Conservation (phyloP, 148 eudicot genomes). For the Cornus controversa region DNA sequence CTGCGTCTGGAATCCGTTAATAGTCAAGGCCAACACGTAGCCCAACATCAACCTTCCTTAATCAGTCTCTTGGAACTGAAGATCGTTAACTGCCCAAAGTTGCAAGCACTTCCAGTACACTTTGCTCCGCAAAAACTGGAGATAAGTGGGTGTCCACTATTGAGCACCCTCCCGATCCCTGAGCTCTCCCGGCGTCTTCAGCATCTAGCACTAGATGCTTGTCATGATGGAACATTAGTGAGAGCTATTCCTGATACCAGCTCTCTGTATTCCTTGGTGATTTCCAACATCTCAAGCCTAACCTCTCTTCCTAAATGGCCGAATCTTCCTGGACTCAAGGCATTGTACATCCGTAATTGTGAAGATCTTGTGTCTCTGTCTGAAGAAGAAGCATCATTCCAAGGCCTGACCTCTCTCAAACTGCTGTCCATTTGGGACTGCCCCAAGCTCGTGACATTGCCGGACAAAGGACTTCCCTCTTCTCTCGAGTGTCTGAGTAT, state of each 20-base stretch:
- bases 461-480: constrained; percentile 19
- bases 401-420: constrained; percentile 20
- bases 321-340: constrained; percentile 21
- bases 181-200: constrained; percentile 24
- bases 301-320: constrained; percentile 29
- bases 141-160: constrained; percentile 25
- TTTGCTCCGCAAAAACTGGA: constrained; percentile 29
- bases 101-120: constrained; percentile 13
- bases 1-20: not conserved
- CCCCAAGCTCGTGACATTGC: constrained; percentile 17
- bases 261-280: constrained; percentile 34
- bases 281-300: constrained; percentile 33
- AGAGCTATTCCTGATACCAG: constrained; percentile 25
- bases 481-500: constrained; percentile 25
- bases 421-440: constrained; percentile 23
- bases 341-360: constrained; percentile 24
- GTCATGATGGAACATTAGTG: constrained; percentile 22
- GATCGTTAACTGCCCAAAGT: constrained; percentile 21
- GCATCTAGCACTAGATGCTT: constrained; percentile 26
- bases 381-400: constrained; percentile 12
- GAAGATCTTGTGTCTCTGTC: constrained; percentile 16
- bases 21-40: not conserved
- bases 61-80: constrained; percentile 6
- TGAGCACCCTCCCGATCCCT: constrained; percentile 18
- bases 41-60: not conserved